Evolutionary conservation across 192 early-diverging fungal species (phyloP), one percentile per base, ranked within the genome.

Genomic region (Lobosporangium transversale): DNA sequence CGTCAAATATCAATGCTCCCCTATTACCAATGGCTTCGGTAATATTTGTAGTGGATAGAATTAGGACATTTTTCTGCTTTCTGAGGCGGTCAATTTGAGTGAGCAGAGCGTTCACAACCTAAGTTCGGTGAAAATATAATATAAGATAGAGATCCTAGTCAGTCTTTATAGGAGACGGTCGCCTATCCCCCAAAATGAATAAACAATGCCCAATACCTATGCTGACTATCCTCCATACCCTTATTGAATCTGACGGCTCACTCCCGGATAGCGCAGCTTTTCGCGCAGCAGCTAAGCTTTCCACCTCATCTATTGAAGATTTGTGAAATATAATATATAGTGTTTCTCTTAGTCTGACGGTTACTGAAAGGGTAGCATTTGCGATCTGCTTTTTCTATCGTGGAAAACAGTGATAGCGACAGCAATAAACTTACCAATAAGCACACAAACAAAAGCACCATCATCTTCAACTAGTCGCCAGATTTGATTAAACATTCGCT

Each of bases 31-130:
- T 89, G 17, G 85, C 89, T 64, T 90, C 86, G 3, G 87, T 89
- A 23, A 93, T 85, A 52, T 93, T 92, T 3, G 90, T 91, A 2
- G 91, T 93, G 0, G 89, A 83, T 62, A 93, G 37, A 2, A 93
- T 80, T 24, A 93, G 68, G 11, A 93, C 89, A 54, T 90, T 91
- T 35, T 78, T 82, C 32, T 66, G 67, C 15, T 78, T 48, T 63
- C 84, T 84, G 15, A 93, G 78, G 35, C 83, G 79, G 54, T 93
- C 92, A 23, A 93, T 83, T 65, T 93, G 86, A 0, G 92, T 93
- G 18, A 93, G 59, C 10, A 93, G 67, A 0, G 89, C 87, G 78
- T 93, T 93, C 23, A 88, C 86, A 26, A 82, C 74, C 79, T 79
- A 58, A 24, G 18, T 29, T 8, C 8, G 4, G 4, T 10, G 9